Evolutionary conservation across 768 basidiomycete species (phyloP).

Genomic region (Trametes meyenii): DNA sequence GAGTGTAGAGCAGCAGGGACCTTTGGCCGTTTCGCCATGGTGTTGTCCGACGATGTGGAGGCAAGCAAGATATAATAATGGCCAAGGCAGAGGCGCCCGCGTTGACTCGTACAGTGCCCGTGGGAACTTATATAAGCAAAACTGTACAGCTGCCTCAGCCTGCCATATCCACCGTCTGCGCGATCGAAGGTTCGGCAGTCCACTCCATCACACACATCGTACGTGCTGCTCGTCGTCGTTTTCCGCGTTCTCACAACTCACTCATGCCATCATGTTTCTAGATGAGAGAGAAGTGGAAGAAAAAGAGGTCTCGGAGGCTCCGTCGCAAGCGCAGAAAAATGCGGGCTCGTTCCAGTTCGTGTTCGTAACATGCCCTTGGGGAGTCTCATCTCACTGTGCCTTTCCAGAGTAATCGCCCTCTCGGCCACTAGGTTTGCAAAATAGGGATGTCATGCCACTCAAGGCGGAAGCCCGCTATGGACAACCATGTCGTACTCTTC

Average conservation of each 20-base stretch:
- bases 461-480: slow-evolving; percentile 17
- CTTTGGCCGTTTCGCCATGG: slow-evolving; percentile 43
- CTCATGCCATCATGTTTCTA: slow-evolving; percentile 38
- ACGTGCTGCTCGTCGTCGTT: neutral
- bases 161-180: slow-evolving; percentile 24
- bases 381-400: neutral
- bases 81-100: neutral
- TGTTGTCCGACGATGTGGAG: neutral
- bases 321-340: slow-evolving; percentile 95
- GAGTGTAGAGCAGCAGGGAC: slow-evolving; percentile 60
- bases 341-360: slow-evolving; percentile 92
- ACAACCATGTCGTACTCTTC: slow-evolving; percentile 18
- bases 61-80: neutral
- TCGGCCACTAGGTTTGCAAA: slow-evolving; percentile 32
- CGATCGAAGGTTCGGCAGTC: slow-evolving; percentile 19
- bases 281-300: slow-evolving; percentile 98
- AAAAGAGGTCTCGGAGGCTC: slow-evolving; percentile 92
- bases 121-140: slow-evolving; percentile 32
- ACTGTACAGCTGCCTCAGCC: slow-evolving; percentile 34
- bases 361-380: neutral
- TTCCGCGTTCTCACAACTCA: neutral
- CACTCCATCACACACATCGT: slow-evolving; percentile 27
- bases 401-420: slow-evolving; percentile 33
- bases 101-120: neutral
- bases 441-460: slow-evolving; percentile 27